Percentiles rank a stretch among this genome's conserved stretches.
These are phyloP conservation scores for Trichoderma hamatum DNA, from an alignment of 2,329 filamentous ascomycete species.

Conservation along the genomic window DNA sequence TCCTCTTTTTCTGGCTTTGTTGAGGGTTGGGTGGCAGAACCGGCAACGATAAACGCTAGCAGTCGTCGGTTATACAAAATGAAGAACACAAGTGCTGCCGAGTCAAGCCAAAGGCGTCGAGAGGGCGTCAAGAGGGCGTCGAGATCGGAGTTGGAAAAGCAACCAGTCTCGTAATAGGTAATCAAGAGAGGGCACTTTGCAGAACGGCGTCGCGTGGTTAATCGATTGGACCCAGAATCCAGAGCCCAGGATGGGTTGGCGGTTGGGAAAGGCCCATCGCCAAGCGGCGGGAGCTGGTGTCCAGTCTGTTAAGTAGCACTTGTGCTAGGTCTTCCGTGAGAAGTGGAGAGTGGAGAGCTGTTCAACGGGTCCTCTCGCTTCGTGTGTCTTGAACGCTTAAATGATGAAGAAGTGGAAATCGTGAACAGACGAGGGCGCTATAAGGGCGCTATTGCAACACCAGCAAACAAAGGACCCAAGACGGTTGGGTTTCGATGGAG, in stretches of 20 bases:
- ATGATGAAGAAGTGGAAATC: slow-evolving; percentile 12
- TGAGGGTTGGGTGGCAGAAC: not conserved
- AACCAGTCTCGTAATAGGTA: slow-evolving; percentile 22
- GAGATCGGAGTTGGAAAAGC: not conserved
- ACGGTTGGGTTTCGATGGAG: not conserved
- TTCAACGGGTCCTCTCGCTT: slow-evolving; percentile 15
- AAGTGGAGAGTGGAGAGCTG: slow-evolving; percentile 25
- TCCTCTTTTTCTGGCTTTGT: not conserved
- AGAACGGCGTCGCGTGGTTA: slow-evolving; percentile 22
- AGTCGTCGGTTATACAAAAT: slow-evolving; percentile 6
- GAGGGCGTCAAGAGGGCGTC: slow-evolving; percentile 22
- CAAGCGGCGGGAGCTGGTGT: slow-evolving; percentile 17
- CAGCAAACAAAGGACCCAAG: not conserved
- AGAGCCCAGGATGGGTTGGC: slow-evolving; percentile 20
- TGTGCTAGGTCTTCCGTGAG: slow-evolving; percentile 1
- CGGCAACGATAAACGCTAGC: not conserved
- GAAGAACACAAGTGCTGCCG: slow-evolving; percentile 3
- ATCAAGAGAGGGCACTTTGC: not conserved
- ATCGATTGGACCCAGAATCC: slow-evolving; percentile 25
- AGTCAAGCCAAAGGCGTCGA: slow-evolving; percentile 19
- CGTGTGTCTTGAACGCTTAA: slow-evolving; percentile 22
- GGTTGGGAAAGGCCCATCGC: slow-evolving; percentile 21
- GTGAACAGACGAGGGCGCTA: slow-evolving; percentile 12
- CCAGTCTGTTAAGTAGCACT: slow-evolving; percentile 2
- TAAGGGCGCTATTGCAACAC: slow-evolving; percentile 15